Evolutionary conservation across 441 rosid genomes (phyloP).

Genomic region (Gossypium schwendimanii): DNA sequence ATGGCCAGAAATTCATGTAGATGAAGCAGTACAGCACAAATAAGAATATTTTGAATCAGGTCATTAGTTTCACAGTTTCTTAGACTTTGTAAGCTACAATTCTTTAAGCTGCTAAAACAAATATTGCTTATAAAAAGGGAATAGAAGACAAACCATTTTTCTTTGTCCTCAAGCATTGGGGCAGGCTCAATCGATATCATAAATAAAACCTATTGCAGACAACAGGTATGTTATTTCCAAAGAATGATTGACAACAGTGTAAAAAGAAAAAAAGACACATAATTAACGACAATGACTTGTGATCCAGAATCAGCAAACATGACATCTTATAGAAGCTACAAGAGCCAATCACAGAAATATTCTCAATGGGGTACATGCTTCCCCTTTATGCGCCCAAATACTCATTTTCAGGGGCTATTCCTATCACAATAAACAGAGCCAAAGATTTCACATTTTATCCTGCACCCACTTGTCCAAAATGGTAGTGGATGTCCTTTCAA

Average conservation of each 20-base stretch:
- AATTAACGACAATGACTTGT: neutral
- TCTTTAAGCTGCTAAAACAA: slow-evolving; percentile 7
- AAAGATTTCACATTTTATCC: slow-evolving; percentile 1
- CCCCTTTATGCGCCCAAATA: neutral
- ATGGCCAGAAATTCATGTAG: neutral
- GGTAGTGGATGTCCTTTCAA: neutral
- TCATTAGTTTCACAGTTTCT: neutral
- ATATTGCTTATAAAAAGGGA: slow-evolving; percentile 18
- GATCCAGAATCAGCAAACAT: neutral
- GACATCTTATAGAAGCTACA: neutral
- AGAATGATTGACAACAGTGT: neutral
- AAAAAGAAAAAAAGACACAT: neutral
- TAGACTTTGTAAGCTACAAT: slow-evolving; percentile 5
- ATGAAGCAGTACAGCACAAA: neutral
- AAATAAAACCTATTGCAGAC: slow-evolving; percentile 72
- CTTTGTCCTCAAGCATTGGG: slow-evolving; percentile 99
- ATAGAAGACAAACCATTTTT: slow-evolving; percentile 71
- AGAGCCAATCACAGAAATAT: neutral
- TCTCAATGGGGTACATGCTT: neutral
- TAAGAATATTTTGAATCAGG: neutral
- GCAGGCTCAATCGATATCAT: slow-evolving; percentile 98
- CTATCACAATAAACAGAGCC: neutral
- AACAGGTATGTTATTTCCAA: slow-evolving; percentile 21
- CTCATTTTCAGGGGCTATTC: neutral
- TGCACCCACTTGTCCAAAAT: neutral